A percentile compares a stretch with the other conserved stretches of the same genome.
phyloP scores from a whole-genome alignment of 768 basidiomycete genomes.

The Mycena rebaudengoi region DNA sequence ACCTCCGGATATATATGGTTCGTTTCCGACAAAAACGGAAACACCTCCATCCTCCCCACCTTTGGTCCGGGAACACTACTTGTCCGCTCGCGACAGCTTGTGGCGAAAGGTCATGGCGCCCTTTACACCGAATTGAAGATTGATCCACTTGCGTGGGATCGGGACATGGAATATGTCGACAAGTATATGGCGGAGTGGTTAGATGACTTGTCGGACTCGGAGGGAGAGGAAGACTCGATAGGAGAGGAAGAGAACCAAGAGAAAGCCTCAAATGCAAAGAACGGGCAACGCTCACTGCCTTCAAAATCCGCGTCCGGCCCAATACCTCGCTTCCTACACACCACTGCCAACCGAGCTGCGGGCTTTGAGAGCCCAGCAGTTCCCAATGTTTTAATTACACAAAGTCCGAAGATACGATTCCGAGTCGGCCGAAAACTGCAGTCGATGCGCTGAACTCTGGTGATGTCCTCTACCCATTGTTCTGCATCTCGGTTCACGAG shows the following conservation, averaged over 20 bases:
- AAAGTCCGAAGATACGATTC: background rate
- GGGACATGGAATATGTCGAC: slow-evolving; percentile 1
- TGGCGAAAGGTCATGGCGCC: slow-evolving; percentile 25
- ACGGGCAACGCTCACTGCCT: no score
- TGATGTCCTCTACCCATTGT: slow-evolving; percentile 72
- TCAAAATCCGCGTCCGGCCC: no score
- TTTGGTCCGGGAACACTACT: slow-evolving; percentile 91
- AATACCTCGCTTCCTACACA: slow-evolving; percentile 22
- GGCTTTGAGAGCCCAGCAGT: background rate
- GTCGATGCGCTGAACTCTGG: slow-evolving; percentile 49
- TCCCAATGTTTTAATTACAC: no score
- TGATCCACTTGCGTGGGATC: slow-evolving; percentile 16
- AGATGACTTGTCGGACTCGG: no score
- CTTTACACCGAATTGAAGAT: slow-evolving; percentile 13
- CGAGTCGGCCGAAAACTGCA: slow-evolving; percentile 27
- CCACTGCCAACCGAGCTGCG: slow-evolving; percentile 5
- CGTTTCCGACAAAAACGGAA: slow-evolving; percentile 70
- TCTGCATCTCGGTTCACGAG: slow-evolving; percentile 83
- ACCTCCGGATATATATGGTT: slow-evolving; percentile 90
- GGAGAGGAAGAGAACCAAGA: no score
- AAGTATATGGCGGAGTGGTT: slow-evolving; percentile 24
- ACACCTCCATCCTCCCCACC: slow-evolving; percentile 80
- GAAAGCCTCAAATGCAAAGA: no score
- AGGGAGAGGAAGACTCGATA: no score
- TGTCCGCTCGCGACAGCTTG: slow-evolving; percentile 63